Evolutionary conservation across 192 early-diverging fungal species (phyloP).

Genomic region (Rhizoclosmatium sp.): DNA sequence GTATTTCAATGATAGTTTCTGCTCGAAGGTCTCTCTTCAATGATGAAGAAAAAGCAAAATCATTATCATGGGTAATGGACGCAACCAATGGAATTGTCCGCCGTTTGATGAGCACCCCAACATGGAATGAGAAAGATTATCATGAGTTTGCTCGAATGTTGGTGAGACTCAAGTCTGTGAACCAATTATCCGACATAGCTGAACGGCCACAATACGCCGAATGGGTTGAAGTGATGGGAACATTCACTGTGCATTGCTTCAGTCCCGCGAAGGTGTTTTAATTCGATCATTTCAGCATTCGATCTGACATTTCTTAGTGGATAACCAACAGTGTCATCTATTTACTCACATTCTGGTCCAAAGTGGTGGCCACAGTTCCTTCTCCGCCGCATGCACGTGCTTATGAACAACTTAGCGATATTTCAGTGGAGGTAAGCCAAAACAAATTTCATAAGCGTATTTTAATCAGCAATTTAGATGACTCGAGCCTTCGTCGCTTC

Average conservation of each 20-base stretch:
- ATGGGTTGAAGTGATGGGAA: conserved; percentile 69
- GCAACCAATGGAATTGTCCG: conserved; percentile 75
- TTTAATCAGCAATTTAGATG: conserved; percentile 38
- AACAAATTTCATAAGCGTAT: conserved; percentile 23
- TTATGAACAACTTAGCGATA: conserved; percentile 29
- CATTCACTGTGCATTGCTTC: conserved; percentile 73
- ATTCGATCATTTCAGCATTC: neutral
- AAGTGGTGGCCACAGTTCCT: conserved; percentile 63
- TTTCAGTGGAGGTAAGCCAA: conserved; percentile 32
- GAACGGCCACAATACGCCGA: conserved; percentile 73
- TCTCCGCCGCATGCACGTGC: conserved; percentile 27
- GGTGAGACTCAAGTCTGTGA: conserved; percentile 80
- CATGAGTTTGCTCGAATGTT: conserved; percentile 86
- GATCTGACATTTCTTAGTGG: conserved; percentile 38
- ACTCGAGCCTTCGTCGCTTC: conserved; percentile 59
- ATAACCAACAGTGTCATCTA: conserved; percentile 71
- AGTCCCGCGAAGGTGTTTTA: conserved; percentile 61
- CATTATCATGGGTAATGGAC: conserved; percentile 74
- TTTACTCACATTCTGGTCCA: conserved; percentile 87
- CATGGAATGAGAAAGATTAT: conserved; percentile 77
- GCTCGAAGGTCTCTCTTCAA: conserved; percentile 87
- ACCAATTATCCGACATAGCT: conserved; percentile 82
- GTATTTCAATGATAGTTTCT: conserved; percentile 78
- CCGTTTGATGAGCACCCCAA: conserved; percentile 59
- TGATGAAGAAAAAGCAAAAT: conserved; percentile 73